These are phyloP conservation scores for Blakeslea trispora DNA, from an alignment of 371 early-diverging fungal genomes.

Conservation along the genomic window DNA sequence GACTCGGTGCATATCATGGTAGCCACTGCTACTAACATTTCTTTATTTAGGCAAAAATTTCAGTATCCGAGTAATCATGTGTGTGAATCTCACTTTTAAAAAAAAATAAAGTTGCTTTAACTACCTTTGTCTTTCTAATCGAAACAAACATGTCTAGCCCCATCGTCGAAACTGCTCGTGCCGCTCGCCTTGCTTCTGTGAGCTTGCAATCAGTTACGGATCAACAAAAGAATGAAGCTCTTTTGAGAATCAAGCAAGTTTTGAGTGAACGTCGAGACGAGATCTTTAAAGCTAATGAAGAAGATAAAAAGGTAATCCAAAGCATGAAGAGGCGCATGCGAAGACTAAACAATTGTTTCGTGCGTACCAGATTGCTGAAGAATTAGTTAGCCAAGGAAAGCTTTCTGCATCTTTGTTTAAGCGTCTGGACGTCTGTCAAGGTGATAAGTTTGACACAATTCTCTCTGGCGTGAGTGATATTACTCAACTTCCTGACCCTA, in stretches of 20 bases:
- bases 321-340: not conserved
- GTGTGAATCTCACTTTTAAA: too few relatives aligned
- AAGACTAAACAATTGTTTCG: not conserved
- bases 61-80: too few relatives aligned
- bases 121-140: not conserved
- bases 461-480: constrained; percentile 91
- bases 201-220: constrained; percentile 75
- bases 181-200: constrained; percentile 82
- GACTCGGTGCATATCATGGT: too few relatives aligned
- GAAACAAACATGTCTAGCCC: constrained; percentile 19
- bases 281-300: constrained; percentile 80
- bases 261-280: constrained; percentile 66
- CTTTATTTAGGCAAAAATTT: too few relatives aligned
- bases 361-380: constrained; percentile 55
- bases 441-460: constrained; percentile 83
- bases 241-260: constrained; percentile 73
- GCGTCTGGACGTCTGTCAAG: constrained; percentile 88
- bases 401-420: constrained; percentile 81
- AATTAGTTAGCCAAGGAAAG: constrained; percentile 72
- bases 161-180: constrained; percentile 63
- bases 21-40: too few relatives aligned
- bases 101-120: not conserved
- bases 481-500: constrained; percentile 82
- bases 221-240: constrained; percentile 77
- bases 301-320: constrained; percentile 76